phyloP scores from a whole-genome alignment of 441 rosid species.

The Dalechampia spathulata region DNA sequence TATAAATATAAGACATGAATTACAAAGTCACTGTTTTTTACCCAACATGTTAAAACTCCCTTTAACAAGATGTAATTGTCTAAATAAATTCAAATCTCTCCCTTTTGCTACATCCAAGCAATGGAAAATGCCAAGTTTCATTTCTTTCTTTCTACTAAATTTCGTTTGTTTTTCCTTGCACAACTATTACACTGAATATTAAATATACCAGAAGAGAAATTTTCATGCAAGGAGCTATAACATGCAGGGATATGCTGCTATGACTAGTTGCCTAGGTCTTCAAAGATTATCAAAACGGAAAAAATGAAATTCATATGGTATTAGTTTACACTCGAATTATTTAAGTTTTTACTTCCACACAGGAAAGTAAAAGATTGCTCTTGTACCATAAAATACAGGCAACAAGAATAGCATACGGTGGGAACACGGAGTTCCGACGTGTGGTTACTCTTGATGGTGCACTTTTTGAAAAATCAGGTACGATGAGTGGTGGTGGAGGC shows the following conservation, averaged over 20 bases:
- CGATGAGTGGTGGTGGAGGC: constrained; percentile 98
- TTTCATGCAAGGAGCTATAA: neutral
- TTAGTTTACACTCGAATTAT: constrained; percentile 5
- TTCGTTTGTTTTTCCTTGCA: too few species aligned
- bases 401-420: constrained; percentile 80
- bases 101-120: too few species aligned
- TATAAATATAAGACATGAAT: too few species aligned
- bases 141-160: too few species aligned
- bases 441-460: constrained; percentile 96
- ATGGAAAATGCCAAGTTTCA: too few species aligned
- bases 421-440: constrained; percentile 70
- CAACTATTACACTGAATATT: too few species aligned
- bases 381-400: constrained; percentile 42
- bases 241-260: neutral
- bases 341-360: neutral
- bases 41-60: too few species aligned
- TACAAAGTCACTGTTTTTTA: too few species aligned
- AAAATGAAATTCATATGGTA: neutral
- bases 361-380: neutral
- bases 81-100: too few species aligned
- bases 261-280: neutral
- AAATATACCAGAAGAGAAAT: too few species aligned
- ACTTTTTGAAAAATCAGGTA: constrained; percentile 94
- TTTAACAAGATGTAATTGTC: too few species aligned
- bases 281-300: neutral